These are phyloP conservation scores for Inonotus obliquus DNA, from an alignment of 1,284 basidiomycete genomes.

Conservation along the genomic window DNA sequence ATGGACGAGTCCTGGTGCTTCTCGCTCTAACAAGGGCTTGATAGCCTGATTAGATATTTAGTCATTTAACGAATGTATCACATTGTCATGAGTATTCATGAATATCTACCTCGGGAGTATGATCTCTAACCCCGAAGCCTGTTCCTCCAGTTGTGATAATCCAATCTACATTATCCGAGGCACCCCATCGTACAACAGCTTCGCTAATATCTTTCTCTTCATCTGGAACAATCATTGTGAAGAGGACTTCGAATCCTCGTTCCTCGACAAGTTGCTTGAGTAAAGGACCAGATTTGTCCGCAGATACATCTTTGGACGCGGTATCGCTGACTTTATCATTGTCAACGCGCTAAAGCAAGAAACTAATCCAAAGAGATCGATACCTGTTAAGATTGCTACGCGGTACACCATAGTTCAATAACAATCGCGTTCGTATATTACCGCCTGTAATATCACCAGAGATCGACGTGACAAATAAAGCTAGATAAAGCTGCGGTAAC, in stretches of 20 bases:
- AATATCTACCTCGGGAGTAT: constrained; percentile 68
- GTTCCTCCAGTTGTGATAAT: constrained; percentile 84
- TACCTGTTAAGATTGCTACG: constrained; percentile 14
- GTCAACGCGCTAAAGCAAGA: neutral
- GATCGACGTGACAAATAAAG: too few species aligned
- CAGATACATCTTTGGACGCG: constrained; percentile 44
- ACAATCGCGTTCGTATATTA: too few species aligned
- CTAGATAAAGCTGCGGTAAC: too few species aligned
- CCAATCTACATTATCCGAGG: constrained; percentile 51
- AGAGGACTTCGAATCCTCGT: constrained; percentile 35
- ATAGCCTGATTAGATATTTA: constrained; percentile 50
- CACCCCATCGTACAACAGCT: constrained; percentile 43
- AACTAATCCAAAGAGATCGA: neutral
- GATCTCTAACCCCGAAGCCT: constrained; percentile 75
- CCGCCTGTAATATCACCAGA: too few species aligned
- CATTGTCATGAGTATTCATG: neutral
- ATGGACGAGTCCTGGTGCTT: constrained; percentile 77
- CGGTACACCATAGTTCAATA: constrained; percentile 8
- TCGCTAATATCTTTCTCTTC: constrained; percentile 48
- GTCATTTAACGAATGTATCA: neutral
- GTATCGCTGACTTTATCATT: constrained; percentile 60
- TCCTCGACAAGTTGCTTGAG: constrained; percentile 47
- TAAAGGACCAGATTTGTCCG: constrained; percentile 62
- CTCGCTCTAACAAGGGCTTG: constrained; percentile 62
- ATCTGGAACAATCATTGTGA: constrained; percentile 51